A percentile compares a stretch with the other conserved stretches of the same genome.
phyloP scores from a whole-genome alignment of 164 flowering plant genomes.

The Echeveria elegans region DNA sequence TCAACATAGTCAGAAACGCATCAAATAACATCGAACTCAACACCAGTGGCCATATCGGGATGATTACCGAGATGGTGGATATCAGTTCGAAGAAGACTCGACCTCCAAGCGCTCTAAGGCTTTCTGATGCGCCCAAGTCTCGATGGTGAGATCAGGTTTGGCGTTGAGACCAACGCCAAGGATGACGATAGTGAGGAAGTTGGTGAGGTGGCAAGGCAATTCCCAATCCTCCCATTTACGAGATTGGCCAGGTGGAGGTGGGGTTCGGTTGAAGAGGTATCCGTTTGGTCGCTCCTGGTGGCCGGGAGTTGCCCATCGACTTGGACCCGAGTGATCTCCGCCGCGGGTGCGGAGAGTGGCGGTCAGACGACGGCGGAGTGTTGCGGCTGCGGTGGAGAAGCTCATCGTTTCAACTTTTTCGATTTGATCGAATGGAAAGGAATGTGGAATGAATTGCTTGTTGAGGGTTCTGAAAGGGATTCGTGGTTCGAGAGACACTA shows the following conservation, averaged over 20 bases:
- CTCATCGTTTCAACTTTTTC: slow-evolving; percentile 18
- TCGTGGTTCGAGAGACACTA: too few species aligned
- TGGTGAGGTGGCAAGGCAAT: slow-evolving; percentile 90
- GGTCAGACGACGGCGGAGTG: slow-evolving; percentile 53
- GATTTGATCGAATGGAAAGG: neutral
- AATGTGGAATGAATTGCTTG: neutral
- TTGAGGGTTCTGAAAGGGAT: neutral
- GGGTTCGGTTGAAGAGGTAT: slow-evolving; percentile 70
- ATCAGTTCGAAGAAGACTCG: slow-evolving; percentile 20
- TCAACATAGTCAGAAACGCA: too few species aligned
- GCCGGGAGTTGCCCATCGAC: slow-evolving; percentile 73
- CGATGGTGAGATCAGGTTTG: slow-evolving; percentile 95
- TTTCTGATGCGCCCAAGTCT: slow-evolving; percentile 97
- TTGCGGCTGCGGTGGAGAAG: slow-evolving; percentile 25
- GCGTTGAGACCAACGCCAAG: slow-evolving; percentile 96
- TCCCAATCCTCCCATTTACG: slow-evolving; percentile 99
- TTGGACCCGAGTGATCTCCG: slow-evolving; percentile 31
- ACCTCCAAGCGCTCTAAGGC: slow-evolving; percentile 71
- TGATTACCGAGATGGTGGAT: neutral
- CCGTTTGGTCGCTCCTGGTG: slow-evolving; percentile 92
- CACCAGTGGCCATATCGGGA: neutral
- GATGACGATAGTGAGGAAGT: slow-evolving; percentile 87
- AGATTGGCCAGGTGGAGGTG: slow-evolving; percentile 72
- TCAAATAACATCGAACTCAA: too few species aligned
- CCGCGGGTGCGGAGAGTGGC: slow-evolving; percentile 42